These are phyloP conservation scores for Fusarium keratoplasticum DNA, from an alignment of 2,329 filamentous ascomycete genomes.

Conservation along the genomic window DNA sequence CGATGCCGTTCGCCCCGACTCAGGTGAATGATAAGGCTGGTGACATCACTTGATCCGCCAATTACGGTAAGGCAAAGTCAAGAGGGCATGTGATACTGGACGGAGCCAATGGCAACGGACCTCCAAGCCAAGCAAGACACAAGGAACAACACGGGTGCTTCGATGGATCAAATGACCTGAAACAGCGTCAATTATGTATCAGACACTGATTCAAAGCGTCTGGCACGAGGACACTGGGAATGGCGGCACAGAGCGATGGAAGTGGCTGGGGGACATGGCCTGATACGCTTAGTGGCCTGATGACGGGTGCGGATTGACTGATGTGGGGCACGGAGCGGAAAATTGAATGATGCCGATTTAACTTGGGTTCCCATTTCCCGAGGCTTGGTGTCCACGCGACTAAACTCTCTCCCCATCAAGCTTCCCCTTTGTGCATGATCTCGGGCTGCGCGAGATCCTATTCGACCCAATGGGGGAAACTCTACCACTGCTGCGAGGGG, in stretches of 20 bases:
- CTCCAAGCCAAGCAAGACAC: not conserved
- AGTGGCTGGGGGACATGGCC: not conserved
- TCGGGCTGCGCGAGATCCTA: not conserved
- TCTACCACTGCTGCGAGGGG: conserved; percentile 18
- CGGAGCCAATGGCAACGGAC: not conserved
- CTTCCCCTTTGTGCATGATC: conserved; percentile 1
- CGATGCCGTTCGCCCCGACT: not conserved
- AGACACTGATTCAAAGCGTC: not conserved
- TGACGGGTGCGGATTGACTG: not conserved
- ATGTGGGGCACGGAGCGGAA: conserved; percentile 1
- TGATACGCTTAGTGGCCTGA: not conserved
- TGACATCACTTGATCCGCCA: not conserved
- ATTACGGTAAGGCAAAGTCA: not conserved
- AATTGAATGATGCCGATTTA: not conserved
- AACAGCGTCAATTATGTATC: conserved; percentile 1
- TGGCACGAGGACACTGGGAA: not conserved
- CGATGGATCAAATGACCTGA: not conserved
- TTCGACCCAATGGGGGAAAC: conserved; percentile 7
- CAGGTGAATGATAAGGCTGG: not conserved
- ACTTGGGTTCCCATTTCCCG: not conserved
- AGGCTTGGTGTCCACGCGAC: not conserved
- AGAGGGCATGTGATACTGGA: not conserved
- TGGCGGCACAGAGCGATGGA: not conserved
- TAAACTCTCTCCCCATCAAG: not conserved
- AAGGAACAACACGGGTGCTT: not conserved